Conservation (phyloP, 768 basidiomycete genomes). For the Candolleomyces eurysporus region DNA sequence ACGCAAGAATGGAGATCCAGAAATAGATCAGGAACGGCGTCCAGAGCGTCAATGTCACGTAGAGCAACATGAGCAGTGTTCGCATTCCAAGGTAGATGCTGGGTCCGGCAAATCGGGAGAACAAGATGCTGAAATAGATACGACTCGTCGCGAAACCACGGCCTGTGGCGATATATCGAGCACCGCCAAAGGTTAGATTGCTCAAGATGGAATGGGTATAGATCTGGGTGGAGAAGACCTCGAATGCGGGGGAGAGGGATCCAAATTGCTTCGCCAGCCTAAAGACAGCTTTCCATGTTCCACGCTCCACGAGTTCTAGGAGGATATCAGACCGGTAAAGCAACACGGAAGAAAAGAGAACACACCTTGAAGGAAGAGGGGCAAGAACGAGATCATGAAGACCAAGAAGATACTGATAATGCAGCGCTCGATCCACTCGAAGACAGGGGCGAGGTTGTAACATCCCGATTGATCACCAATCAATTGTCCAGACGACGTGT, state of each 20-base stretch:
- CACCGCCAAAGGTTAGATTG: constrained; percentile 96
- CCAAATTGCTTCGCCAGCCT: constrained; percentile 93
- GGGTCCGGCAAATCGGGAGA: constrained; percentile 97
- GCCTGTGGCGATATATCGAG: constrained; percentile 97
- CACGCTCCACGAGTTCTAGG: constrained; percentile 91
- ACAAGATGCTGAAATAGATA: constrained; percentile 91
- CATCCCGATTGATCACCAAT: constrained; percentile 82
- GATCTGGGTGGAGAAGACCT: constrained; percentile 98
- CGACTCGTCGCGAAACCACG: constrained; percentile 98
- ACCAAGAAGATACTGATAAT: constrained; percentile 99
- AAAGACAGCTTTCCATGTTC: constrained; percentile 86
- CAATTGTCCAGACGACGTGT: constrained; percentile 68
- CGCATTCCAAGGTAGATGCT: constrained; percentile 98
- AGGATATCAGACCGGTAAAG: background rate
- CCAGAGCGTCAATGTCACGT: constrained; percentile 91
- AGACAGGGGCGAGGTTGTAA: constrained; percentile 92
- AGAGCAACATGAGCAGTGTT: constrained; percentile 88
- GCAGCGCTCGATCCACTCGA: constrained; percentile 92
- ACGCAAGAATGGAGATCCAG: constrained; percentile 91
- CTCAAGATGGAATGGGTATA: constrained; percentile 96
- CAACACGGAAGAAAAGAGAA: constrained; percentile 1
- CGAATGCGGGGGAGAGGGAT: constrained; percentile 93
- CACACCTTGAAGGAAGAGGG: constrained; percentile 91
- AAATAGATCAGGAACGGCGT: constrained; percentile 94
- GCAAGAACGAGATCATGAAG: constrained; percentile 95